Percentiles rank a stretch among this genome's conserved stretches.
Evolutionary conservation across 257 asterid genomes (phyloP).

Genomic region (Knoxia roxburghii): DNA sequence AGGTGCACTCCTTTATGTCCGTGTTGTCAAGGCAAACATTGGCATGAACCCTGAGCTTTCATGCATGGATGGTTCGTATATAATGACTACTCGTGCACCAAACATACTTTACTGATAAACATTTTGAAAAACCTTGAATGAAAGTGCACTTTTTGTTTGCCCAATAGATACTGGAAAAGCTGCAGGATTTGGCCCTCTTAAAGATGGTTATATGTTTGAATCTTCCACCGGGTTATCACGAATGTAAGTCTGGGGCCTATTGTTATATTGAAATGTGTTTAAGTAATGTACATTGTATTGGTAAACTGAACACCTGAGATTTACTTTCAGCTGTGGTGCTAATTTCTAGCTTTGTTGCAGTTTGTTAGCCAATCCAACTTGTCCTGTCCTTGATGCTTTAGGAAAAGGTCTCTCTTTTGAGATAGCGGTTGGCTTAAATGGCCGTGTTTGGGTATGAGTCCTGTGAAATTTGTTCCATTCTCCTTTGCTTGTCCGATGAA

Average conservation of each 20-base stretch:
- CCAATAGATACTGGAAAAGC: slow-evolving; percentile 68
- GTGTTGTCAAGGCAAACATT: slow-evolving; percentile 76
- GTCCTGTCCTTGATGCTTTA: slow-evolving; percentile 81
- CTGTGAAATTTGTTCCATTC: slow-evolving; percentile 1
- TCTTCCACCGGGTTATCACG: slow-evolving; percentile 86
- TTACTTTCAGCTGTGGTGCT: slow-evolving; percentile 7
- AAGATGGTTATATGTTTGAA: slow-evolving; percentile 92
- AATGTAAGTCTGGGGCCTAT: slow-evolving; percentile 36
- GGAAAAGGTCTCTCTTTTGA: slow-evolving; percentile 95
- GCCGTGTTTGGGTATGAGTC: slow-evolving; percentile 86
- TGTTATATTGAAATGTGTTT: not conserved
- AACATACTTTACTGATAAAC: not conserved
- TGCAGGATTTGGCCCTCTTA: slow-evolving; percentile 84
- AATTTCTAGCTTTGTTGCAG: slow-evolving; percentile 27
- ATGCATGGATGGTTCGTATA: slow-evolving; percentile 88
- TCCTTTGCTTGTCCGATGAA: slow-evolving; percentile 1
- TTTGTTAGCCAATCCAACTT: slow-evolving; percentile 73
- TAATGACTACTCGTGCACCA: not conserved
- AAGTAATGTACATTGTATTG: not conserved
- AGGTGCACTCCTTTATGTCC: slow-evolving; percentile 80
- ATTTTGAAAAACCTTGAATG: slow-evolving; percentile 9
- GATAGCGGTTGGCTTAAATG: slow-evolving; percentile 87
- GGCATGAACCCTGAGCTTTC: slow-evolving; percentile 97
- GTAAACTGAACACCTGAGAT: slow-evolving; percentile 8
- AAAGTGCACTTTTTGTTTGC: slow-evolving; percentile 17